phyloP scores from a whole-genome alignment of 192 early-diverging fungal genomes.

The Borealophlyctis nickersoniae region DNA sequence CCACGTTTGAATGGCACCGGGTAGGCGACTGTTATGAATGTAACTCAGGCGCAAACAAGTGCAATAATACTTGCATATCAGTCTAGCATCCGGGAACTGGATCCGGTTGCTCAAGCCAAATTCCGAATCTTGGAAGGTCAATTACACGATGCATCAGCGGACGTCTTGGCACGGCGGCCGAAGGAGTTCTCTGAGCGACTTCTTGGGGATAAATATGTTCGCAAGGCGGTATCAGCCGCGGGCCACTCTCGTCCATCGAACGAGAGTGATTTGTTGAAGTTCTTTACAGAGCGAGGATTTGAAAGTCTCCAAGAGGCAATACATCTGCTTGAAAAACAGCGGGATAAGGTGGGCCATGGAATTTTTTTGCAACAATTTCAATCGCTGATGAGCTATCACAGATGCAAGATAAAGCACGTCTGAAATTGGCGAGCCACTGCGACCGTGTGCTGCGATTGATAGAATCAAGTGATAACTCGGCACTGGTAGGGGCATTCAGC shows the following conservation, averaged over 20 bases:
- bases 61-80: too few species aligned
- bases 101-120: conserved; percentile 1
- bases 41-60: neutral
- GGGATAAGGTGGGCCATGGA: too few species aligned
- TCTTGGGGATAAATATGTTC: conserved; percentile 11
- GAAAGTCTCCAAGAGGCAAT: neutral
- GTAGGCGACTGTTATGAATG: too few species aligned
- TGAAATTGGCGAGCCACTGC: conserved; percentile 34
- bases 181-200: neutral
- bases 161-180: too few species aligned
- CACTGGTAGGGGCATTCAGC: neutral
- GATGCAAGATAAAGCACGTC: neutral
- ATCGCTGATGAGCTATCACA: too few species aligned
- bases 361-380: too few species aligned
- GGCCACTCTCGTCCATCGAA: neutral
- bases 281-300: neutral
- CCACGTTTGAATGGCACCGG: neutral
- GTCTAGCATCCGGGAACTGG: conserved; percentile 3
- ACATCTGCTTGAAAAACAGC: too few species aligned
- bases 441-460: conserved; percentile 44
- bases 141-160: neutral
- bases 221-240: neutral
- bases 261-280: neutral
- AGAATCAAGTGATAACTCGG: conserved; percentile 20
- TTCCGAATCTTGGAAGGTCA: conserved; percentile 17